phyloP scores from a whole-genome alignment of 1,284 basidiomycete species.

The Tylopilus sp. region DNA sequence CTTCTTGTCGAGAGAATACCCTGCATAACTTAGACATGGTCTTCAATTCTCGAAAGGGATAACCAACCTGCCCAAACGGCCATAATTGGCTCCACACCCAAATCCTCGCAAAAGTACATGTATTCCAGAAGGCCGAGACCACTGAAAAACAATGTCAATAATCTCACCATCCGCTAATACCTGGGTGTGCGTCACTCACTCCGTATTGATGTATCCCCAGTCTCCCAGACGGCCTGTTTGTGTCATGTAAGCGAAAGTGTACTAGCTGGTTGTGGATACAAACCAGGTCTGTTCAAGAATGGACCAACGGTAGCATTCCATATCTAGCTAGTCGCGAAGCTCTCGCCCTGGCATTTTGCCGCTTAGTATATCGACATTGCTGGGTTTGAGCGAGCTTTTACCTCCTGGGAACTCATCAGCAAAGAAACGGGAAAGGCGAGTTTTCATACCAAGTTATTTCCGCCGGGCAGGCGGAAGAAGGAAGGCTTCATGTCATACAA shows the following conservation, averaged over 20 bases:
- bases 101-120: constrained; percentile 61
- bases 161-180: too few species aligned
- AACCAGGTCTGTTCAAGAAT: constrained; percentile 41
- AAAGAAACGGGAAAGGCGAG: neutral
- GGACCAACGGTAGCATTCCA: constrained; percentile 63
- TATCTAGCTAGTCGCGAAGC: constrained; percentile 55
- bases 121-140: constrained; percentile 66
- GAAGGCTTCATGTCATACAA: constrained; percentile 58
- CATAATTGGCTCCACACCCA: constrained; percentile 68
- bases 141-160: too few species aligned
- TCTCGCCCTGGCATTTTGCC: constrained; percentile 44
- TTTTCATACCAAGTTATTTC: constrained; percentile 48
- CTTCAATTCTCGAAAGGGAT: neutral
- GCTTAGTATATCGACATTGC: neutral
- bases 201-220: constrained; percentile 68
- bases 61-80: constrained; percentile 59
- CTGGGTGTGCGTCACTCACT: constrained; percentile 45
- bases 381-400: constrained; percentile 18
- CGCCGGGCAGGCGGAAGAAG: constrained; percentile 68
- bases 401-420: constrained; percentile 35
- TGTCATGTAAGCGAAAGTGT: neutral
- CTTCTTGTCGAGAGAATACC: constrained; percentile 52
- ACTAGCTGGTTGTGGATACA: neutral
- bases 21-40: constrained; percentile 28
- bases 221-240: constrained; percentile 49